Base-by-base conservation (phyloP, 345 rosid genomes). In the Populus pruinosa region DNA sequence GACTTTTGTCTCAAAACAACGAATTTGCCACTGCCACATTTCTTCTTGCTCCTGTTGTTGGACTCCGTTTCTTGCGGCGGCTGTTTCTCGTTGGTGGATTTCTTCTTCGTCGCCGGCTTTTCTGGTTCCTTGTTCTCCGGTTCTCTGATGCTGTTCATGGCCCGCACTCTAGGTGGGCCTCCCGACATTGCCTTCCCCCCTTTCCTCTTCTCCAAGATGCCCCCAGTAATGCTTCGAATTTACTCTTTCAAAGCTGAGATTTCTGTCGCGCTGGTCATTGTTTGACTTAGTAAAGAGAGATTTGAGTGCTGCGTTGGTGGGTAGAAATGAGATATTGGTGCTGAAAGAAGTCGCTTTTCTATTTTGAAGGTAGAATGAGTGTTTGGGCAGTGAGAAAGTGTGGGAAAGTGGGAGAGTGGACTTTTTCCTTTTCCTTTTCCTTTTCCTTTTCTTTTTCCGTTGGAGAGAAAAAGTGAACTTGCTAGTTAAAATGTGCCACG, bases 51-150 rank as follows among this genome's bases (percentile, higher is more conserved):
- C 39, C 2, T 53, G 68, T 81, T 88, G 78, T 79, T 83, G 62
- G 79, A 62, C 71, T 75, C 86, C 11, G 55, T 66, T 71, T 81
- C 78, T 68, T 77, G 76, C 12, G 70, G 75, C 33, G 67, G 84
- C 64, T 69, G 63, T 75, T 87, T 89, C 80, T 86, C 43, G 36
- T 53, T 18, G n/a, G 23, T 18, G 8, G 59, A 23, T 2, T 53
- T 53, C 23, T 79, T 67, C 74, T 88, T 86, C 35, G 79, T 75
- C 38, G 78, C 76, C 25, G 86, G 82, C 70, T 85, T 85, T 76
- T 80, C 59, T 62, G 84, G 86, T 20, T 77, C 85, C 88, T 90
- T 91, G 88, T 91, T 91, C 17, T 90, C 93, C 70, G 86, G 59
- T 43, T 89, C 91, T 2, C 74, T 80, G 73, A 85, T 77, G 23